phyloP scores from a whole-genome alignment of 176 grass and related monocot genomes.

The Bolboschoenus planiculmis region DNA sequence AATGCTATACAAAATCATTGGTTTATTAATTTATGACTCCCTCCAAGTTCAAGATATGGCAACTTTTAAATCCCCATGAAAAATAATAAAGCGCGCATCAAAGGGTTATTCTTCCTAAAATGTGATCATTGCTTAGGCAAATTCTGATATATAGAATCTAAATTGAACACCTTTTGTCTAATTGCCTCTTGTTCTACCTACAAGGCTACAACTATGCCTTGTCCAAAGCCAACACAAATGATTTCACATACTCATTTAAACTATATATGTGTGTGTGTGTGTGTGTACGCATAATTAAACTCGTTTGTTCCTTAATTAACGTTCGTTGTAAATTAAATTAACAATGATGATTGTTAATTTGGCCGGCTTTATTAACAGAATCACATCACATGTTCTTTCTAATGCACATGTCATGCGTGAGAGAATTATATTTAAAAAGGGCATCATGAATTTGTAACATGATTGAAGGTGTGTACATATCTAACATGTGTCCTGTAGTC shows the following conservation, averaged over 20 bases:
- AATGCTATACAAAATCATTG: not conserved
- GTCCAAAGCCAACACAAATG: constrained; percentile 15
- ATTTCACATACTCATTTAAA: constrained; percentile 11
- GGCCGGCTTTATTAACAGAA: not conserved
- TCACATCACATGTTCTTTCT: not conserved
- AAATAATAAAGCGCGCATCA: not conserved
- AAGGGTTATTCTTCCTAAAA: not conserved
- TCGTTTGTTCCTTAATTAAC: not conserved
- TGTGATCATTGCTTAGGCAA: not conserved
- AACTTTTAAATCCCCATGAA: not conserved
- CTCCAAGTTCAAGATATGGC: not conserved
- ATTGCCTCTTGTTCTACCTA: not conserved
- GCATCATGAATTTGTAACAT: not conserved
- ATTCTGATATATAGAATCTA: not conserved
- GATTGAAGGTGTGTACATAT: not conserved
- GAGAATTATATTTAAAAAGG: not conserved
- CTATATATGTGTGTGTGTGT: too few relatives aligned
- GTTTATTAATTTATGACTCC: not conserved
- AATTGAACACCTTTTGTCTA: not conserved
- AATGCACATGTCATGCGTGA: constrained; percentile 16
- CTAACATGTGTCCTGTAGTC: not conserved
- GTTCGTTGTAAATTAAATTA: not conserved
- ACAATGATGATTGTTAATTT: not conserved
- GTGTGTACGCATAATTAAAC: not conserved
- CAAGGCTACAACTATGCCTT: constrained; percentile 9